Conservation (phyloP, 345 rosid genomes). For the Turritis glabra region DNA sequence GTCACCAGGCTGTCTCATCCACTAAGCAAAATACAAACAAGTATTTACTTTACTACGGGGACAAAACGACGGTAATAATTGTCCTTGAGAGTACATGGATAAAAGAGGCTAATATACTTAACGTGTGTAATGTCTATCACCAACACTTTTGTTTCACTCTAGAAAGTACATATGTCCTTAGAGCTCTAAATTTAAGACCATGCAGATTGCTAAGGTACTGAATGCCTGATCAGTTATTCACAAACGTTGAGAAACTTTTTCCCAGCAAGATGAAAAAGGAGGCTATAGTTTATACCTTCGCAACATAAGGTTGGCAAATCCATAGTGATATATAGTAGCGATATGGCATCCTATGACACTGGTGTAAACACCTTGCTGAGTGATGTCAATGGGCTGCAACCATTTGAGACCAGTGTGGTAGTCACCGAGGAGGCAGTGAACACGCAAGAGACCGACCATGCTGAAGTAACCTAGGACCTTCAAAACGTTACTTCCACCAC, state of each 20-base stretch:
- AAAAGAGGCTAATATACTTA: too few species aligned
- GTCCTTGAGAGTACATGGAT: too few species aligned
- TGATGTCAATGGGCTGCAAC: slow-evolving; percentile 88
- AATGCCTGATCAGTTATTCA: background rate
- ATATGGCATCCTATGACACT: slow-evolving; percentile 97
- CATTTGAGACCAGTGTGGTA: slow-evolving; percentile 95
- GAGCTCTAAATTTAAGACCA: too few species aligned
- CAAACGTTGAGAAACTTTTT: background rate
- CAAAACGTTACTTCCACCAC: slow-evolving; percentile 95
- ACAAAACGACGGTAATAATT: too few species aligned
- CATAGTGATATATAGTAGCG: slow-evolving; percentile 89
- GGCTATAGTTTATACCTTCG: slow-evolving; percentile 62
- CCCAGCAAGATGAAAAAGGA: background rate
- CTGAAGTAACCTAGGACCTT: slow-evolving; percentile 98
- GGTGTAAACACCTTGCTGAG: slow-evolving; percentile 88
- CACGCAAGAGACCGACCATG: slow-evolving; percentile 93
- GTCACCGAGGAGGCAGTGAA: slow-evolving; percentile 95
- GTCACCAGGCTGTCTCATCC: background rate
- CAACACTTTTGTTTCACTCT: too few species aligned
- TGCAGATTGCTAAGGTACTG: background rate
- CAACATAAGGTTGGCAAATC: slow-evolving; percentile 96
- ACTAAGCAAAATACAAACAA: background rate
- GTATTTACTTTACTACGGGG: background rate
- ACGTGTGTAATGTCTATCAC: too few species aligned
- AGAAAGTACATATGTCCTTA: too few species aligned